These are phyloP conservation scores for Mucor piriformis DNA, from an alignment of 371 early-diverging fungal genomes.

Conservation along the genomic window DNA sequence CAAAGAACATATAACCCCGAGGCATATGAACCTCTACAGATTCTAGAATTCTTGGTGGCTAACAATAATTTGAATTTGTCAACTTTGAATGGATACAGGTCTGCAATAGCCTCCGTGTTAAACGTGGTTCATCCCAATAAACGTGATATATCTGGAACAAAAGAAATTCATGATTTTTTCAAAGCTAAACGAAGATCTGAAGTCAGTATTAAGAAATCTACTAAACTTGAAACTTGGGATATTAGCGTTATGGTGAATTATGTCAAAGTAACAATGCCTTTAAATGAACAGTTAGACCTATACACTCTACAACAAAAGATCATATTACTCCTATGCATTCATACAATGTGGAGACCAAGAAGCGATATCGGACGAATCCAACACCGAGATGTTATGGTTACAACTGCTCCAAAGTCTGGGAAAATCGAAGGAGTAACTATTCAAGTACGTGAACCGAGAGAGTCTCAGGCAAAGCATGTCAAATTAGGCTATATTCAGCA, in stretches of 20 bases:
- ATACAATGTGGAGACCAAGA: constrained; percentile 27
- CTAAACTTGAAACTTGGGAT: constrained; percentile 6
- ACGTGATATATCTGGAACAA: background rate
- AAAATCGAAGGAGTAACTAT: background rate
- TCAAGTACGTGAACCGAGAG: background rate
- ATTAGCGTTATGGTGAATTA: background rate
- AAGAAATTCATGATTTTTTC: background rate
- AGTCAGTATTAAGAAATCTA: background rate
- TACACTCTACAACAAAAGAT: constrained; percentile 21
- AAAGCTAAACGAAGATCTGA: constrained; percentile 8
- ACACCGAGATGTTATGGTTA: constrained; percentile 14
- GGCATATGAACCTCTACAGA: no score
- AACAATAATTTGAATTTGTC: background rate
- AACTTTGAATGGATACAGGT: constrained; percentile 5
- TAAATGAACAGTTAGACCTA: background rate
- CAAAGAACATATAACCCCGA: no score
- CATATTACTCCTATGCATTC: constrained; percentile 8
- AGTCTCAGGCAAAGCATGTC: background rate
- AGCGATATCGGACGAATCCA: constrained; percentile 21
- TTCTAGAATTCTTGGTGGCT: background rate
- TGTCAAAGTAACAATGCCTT: background rate
- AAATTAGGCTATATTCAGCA: no score
- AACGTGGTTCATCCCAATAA: constrained; percentile 1
- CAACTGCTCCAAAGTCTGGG: background rate
- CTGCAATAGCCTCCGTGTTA: constrained; percentile 14